Evolutionary conservation across 2,329 filamentous ascomycete genomes (phyloP), one percentile per base, ranked within the genome.

Genomic region (Exophiala sp.): DNA sequence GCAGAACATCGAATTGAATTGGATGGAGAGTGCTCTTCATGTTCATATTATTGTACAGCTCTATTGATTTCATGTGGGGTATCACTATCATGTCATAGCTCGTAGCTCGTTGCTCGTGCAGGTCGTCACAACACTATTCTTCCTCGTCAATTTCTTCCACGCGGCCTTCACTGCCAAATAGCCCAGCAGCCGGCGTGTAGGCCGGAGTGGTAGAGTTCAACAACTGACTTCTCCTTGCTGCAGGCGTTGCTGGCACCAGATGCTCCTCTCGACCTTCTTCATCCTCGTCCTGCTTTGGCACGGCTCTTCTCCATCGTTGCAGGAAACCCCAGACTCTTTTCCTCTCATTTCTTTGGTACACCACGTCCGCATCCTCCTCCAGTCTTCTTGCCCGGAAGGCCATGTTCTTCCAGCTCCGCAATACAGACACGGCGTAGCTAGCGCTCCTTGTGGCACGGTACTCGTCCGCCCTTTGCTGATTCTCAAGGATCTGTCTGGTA

Each of bases 181-280:
- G 12, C 10, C 38, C 57, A 16, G 41, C 29, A 14, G 48, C 57
- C 29, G 57, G 57, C 4, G 57, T 60, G 29, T 60, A 60, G 9
- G 54, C 57, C 14, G 57, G 57, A 12, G 57, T 60, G 7, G 57
- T 60, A 5, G 57, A 60, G 2, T 54, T 51, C 2, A 60, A 45
- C 42, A 60, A 42, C 33, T 57, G 57, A 24, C 38, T 55, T 44
- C 57, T 51, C 48, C 57, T 49, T 11, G 57, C 57, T 11, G 57
- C 57, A 5, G 57, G 57, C n/a, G 57, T 60, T 12, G 52, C 45
- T 8, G 57, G 57, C 12, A 54, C 18, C 39, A 59, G 29, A 3
- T 48, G 43, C 3, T 51, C 47, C 32, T 57, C 54, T 14, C 39
- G 32, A 14, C 32, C 42, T n/a, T 47, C 42, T 16, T 36, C 51